phyloP scores from a whole-genome alignment of 805 yeast genomes.

The Citeromyces matritensis region DNA sequence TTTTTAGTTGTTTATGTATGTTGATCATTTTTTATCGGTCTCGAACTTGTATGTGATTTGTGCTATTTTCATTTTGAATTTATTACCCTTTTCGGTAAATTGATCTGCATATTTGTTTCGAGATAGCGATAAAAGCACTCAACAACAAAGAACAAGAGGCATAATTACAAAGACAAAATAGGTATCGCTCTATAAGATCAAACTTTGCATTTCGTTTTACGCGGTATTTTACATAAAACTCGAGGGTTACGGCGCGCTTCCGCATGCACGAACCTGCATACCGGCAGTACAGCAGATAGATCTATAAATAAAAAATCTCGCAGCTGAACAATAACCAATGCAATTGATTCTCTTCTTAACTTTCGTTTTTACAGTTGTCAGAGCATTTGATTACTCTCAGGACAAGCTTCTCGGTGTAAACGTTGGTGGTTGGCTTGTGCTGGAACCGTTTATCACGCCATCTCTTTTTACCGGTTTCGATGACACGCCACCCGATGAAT shows the following conservation, averaged over 20 bases:
- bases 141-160: too few relatives aligned
- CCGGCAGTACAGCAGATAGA: not conserved
- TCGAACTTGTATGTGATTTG: not conserved
- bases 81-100: too few relatives aligned
- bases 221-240: not conserved
- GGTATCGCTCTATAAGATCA: too few relatives aligned
- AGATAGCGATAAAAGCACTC: too few relatives aligned
- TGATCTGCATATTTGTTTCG: too few relatives aligned
- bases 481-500: constrained; percentile 45
- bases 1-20: not conserved
- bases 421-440: constrained; percentile 60
- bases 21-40: too few relatives aligned
- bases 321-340: not conserved
- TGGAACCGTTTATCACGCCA: constrained; percentile 62
- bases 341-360: constrained; percentile 1
- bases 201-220: too few relatives aligned
- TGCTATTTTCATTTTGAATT: too few relatives aligned
- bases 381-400: constrained; percentile 12
- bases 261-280: not conserved
- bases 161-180: too few relatives aligned
- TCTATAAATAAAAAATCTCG: not conserved
- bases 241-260: not conserved
- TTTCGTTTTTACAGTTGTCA: constrained; percentile 1
- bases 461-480: constrained; percentile 31
- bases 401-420: constrained; percentile 27